A percentile compares a stretch with the other conserved stretches of the same genome.
Conservation (phyloP, 495 filamentous ascomycete genomes). For the Penicillium cinerascens region DNA sequence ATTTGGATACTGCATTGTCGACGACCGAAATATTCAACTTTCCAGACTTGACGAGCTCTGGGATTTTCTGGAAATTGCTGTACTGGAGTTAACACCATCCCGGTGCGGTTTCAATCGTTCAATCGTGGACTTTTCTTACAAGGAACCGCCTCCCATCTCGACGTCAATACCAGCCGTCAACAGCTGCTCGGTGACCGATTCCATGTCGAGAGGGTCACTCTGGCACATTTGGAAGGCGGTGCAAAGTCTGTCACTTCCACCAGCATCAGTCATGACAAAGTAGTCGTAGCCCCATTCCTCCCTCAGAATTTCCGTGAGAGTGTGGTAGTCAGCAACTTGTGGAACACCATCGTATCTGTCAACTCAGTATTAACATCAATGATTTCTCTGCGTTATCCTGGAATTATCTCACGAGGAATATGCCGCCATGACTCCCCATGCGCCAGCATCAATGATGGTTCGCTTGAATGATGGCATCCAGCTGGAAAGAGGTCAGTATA, state of each 20-base stretch:
- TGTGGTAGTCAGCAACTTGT: slow-evolving; percentile 55
- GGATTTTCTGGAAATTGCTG: slow-evolving; percentile 61
- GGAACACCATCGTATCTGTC: slow-evolving; percentile 60
- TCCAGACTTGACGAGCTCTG: slow-evolving; percentile 56
- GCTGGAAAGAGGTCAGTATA: slow-evolving; percentile 12
- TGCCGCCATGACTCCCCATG: slow-evolving; percentile 63
- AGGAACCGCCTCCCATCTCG: slow-evolving; percentile 74
- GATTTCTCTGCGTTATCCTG: neutral
- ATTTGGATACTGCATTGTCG: slow-evolving; percentile 60
- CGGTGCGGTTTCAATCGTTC: neutral
- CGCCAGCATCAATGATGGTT: slow-evolving; percentile 64
- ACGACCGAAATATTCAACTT: slow-evolving; percentile 53
- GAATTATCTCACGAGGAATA: slow-evolving; percentile 52
- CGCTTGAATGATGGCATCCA: slow-evolving; percentile 64
- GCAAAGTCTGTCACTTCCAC: slow-evolving; percentile 64
- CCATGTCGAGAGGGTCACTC: slow-evolving; percentile 54
- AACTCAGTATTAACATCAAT: neutral
- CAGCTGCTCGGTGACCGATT: slow-evolving; percentile 52
- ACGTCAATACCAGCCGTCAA: slow-evolving; percentile 66
- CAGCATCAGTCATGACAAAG: slow-evolving; percentile 57
- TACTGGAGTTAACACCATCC: neutral
- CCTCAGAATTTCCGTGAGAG: slow-evolving; percentile 62
- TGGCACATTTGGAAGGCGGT: slow-evolving; percentile 59
- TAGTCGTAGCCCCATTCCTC: slow-evolving; percentile 69
- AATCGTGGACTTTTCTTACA: slow-evolving; percentile 22